Evolutionary conservation across 1,284 basidiomycete genomes (phyloP), one percentile per base, ranked within the genome.

Genomic region (Pseudomicrostroma phylloplanum): DNA sequence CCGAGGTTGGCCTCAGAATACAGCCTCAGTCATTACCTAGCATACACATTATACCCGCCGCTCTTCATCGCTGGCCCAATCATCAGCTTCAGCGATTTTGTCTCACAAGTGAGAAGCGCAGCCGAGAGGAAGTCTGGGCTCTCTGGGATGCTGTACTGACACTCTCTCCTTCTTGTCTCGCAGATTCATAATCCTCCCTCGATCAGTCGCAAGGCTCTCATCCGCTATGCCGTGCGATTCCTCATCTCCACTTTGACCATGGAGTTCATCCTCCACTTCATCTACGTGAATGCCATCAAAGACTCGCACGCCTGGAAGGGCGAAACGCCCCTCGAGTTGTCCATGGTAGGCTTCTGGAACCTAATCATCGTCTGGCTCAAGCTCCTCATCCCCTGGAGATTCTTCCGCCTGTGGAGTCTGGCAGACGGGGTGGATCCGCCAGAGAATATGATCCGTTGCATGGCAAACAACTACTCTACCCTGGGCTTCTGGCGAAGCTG

Each of bases 381-480:
- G 91, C 86, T 97, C n/a, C 83, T 97, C 39, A 86, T 97, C 15
- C 91, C 93, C 0, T 98, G 96, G 96, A 86, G 94, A 9, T 94
- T 96, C 83, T 98, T 98, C 83, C 88, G 96, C 1, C 81, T 97
- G 2, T 98, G 94, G 93, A 89, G 93, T 0, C 82, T 98, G 41
- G 78, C 86, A 13, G 91, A 93, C 77, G 91, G 90, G 0, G 85
- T 97, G 39, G 91, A 97, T 71, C 88, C 92, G 0, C 96, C 92
- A 0, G 96, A 99, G 80, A 99, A 99, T 79, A 96, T 98, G 96
- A 85, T 99, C 6, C 85, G 96, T 15, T 97, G 96, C 77, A 90
- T 97, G 86, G 89, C 88, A n/a, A 98, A 98, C 82, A 98, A 97
- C 80, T 97, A 96, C 76, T 96, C 92, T 0, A 86, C 88, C 0